phyloP scores from a whole-genome alignment of 345 rosid genomes.

The Cochlearia excelsa region DNA sequence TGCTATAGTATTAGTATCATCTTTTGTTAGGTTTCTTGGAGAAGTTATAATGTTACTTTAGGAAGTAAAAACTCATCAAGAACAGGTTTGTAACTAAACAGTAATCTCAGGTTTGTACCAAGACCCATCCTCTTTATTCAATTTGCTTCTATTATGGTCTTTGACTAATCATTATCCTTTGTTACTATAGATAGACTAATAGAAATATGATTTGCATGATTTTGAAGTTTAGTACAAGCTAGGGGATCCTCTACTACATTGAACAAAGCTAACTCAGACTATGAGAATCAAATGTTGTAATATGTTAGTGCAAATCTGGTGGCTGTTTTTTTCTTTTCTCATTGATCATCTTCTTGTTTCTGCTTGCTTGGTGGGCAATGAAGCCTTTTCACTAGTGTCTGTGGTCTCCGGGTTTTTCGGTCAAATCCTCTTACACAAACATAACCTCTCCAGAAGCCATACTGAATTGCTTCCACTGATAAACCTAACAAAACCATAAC shows the following conservation, averaged over 20 bases:
- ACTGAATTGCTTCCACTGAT: conserved; percentile 60
- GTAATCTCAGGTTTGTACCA: no score
- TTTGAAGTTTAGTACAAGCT: no score
- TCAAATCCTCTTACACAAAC: conserved; percentile 91
- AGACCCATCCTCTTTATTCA: no score
- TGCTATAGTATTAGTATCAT: conserved; percentile 24
- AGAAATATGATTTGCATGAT: no score
- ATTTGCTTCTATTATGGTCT: no score
- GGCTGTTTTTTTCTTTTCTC: not conserved
- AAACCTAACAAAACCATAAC: conserved; percentile 44
- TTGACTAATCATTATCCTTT: no score
- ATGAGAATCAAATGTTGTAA: no score
- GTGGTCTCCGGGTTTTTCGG: conserved; percentile 49
- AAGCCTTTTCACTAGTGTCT: conserved; percentile 59
- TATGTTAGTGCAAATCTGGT: conserved; percentile 5
- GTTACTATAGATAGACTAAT: no score
- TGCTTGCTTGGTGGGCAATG: conserved; percentile 63
- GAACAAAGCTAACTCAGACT: no score
- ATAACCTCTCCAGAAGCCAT: conserved; percentile 84
- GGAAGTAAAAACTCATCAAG: conserved; percentile 30
- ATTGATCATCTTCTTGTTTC: conserved; percentile 13
- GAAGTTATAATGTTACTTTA: conserved; percentile 19
- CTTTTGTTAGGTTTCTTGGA: conserved; percentile 20
- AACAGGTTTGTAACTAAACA: conserved; percentile 30
- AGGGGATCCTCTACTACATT: no score